phyloP scores from a whole-genome alignment of 1,284 basidiomycete genomes.

The Ganoderma sinense region DNA sequence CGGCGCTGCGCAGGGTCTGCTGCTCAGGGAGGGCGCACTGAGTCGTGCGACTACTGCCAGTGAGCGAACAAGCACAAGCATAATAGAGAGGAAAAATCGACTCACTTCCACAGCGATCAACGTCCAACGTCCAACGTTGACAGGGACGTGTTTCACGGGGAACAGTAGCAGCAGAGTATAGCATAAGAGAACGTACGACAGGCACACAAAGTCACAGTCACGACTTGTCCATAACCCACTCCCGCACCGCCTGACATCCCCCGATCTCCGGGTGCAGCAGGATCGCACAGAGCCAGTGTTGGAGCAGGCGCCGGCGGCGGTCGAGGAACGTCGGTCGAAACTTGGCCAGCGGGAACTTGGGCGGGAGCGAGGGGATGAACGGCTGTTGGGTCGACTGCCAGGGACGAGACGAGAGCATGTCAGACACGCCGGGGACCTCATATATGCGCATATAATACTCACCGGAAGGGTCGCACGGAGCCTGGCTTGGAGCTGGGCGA shows the following conservation, averaged over 20 bases:
- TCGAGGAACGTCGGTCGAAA: slow-evolving; percentile 78
- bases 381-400: slow-evolving; percentile 50
- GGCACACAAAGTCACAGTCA: slow-evolving; percentile 17
- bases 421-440: neutral
- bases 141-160: no score
- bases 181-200: neutral
- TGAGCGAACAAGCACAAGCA: no score
- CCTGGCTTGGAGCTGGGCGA: slow-evolving; percentile 61
- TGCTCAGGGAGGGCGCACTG: no score
- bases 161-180: neutral
- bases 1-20: no score
- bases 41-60: no score
- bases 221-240: slow-evolving; percentile 65
- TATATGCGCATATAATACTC: slow-evolving; percentile 31
- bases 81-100: no score
- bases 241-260: slow-evolving; percentile 61
- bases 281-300: slow-evolving; percentile 73
- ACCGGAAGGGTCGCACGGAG: slow-evolving; percentile 64
- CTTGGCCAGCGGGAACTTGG: slow-evolving; percentile 72
- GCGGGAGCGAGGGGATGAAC: slow-evolving; percentile 69
- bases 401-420: neutral
- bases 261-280: slow-evolving; percentile 79
- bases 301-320: slow-evolving; percentile 65
- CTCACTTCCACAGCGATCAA: no score
- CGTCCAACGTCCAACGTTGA: no score